Conservation (phyloP, 129 eudicot genomes). For the Scalesia atractyloides region DNA sequence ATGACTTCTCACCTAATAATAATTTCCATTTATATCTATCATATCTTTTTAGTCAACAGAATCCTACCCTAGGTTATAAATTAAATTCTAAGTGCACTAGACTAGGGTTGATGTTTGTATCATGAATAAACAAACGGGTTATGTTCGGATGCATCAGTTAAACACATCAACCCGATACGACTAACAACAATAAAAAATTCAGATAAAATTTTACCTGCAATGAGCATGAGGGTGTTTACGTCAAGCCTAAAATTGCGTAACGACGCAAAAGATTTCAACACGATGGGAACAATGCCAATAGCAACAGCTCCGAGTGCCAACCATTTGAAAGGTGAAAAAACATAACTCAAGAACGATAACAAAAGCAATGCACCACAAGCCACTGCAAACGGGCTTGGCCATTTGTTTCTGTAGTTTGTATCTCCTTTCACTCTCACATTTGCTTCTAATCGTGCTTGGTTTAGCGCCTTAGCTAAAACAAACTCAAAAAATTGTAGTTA, state of each 20-base stretch:
- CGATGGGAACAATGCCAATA: constrained; percentile 60
- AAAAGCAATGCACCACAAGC: constrained; percentile 58
- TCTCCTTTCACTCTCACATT: constrained; percentile 51
- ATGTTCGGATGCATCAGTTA: too few relatives aligned
- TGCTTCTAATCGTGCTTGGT: constrained; percentile 81
- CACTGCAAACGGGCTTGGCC: constrained; percentile 75
- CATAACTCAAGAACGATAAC: constrained; percentile 57
- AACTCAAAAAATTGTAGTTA: not conserved
- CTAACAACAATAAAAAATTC: too few relatives aligned
- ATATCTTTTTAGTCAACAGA: too few relatives aligned
- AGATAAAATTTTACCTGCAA: constrained; percentile 55
- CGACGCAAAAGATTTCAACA: constrained; percentile 49
- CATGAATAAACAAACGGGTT: not conserved
- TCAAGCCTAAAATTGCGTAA: constrained; percentile 53
- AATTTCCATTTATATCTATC: too few relatives aligned
- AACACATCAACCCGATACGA: too few relatives aligned
- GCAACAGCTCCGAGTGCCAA: constrained; percentile 65
- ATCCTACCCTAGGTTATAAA: too few relatives aligned
- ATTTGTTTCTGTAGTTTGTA: constrained; percentile 51
- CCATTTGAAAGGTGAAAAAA: constrained; percentile 65
- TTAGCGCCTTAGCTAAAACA: constrained; percentile 61
- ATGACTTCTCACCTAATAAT: too few relatives aligned
- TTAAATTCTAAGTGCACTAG: too few relatives aligned
- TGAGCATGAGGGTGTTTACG: constrained; percentile 66
- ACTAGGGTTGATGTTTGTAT: not conserved